A percentile compares a stretch with the other conserved stretches of the same genome.
These are phyloP conservation scores for Gossypium arboreum DNA, from an alignment of 345 rosid genomes.

Conservation along the genomic window DNA sequence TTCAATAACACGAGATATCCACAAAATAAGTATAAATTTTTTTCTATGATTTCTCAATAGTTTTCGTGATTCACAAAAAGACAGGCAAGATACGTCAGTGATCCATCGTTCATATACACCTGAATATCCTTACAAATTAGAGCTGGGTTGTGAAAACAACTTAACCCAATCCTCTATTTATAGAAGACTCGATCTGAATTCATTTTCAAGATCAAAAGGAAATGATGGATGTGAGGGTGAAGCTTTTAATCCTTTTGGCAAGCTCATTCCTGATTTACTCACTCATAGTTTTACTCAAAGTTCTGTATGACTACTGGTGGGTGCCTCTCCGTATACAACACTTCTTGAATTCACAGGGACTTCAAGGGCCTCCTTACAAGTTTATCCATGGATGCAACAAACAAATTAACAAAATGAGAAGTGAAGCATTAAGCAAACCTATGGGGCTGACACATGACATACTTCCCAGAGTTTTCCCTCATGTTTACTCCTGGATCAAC, in stretches of 20 bases:
- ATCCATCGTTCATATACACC: too few species aligned
- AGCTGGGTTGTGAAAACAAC: too few species aligned
- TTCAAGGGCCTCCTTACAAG: slow-evolving; percentile 35
- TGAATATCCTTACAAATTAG: too few species aligned
- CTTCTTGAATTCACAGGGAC: slow-evolving; percentile 20
- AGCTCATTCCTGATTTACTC: slow-evolving; percentile 11
- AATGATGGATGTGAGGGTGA: slow-evolving; percentile 8
- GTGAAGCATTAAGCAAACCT: slow-evolving; percentile 13
- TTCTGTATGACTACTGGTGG: slow-evolving; percentile 30
- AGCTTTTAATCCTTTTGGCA: slow-evolving; percentile 6
- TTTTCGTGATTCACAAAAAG: too few species aligned
- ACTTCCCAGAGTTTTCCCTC: slow-evolving; percentile 27
- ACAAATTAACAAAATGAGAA: slow-evolving; percentile 22
- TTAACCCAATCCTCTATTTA: too few species aligned
- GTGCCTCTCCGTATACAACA: slow-evolving; percentile 21
- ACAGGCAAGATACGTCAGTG: too few species aligned
- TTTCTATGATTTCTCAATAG: too few species aligned
- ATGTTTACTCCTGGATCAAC: slow-evolving; percentile 24
- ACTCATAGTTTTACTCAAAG: slow-evolving; percentile 10
- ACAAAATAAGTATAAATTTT: too few species aligned
- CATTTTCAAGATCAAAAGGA: background rate
- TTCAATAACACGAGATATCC: too few species aligned
- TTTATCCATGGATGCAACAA: slow-evolving; percentile 39
- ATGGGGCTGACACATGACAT: slow-evolving; percentile 23
- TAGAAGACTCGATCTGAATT: too few species aligned